Base-by-base conservation (phyloP, 495 filamentous ascomycete genomes). In the Niebla homalea region DNA sequence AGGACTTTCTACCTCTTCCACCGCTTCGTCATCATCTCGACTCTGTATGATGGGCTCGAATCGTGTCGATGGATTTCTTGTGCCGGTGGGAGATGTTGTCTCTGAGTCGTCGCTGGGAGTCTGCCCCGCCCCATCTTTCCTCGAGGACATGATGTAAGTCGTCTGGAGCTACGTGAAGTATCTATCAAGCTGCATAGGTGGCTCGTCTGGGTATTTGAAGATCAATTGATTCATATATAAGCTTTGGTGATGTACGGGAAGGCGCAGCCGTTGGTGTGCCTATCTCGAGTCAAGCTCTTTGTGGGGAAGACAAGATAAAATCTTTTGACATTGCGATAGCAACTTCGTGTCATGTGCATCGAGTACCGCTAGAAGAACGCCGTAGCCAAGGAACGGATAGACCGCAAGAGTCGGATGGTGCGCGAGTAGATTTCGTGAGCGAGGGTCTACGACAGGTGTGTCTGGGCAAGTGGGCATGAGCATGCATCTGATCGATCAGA, bases 1-100 rank as follows among this genome's bases (percentile, higher is more conserved):
- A 6, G 45, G 45, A 35, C 45, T 48, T 26, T 18, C 29, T n/a
- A 26, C 36, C 19, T 36, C 32, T 26, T 48, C 58, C 11, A 47
- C 18, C 50, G 52, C 18, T 16, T 32, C 43, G 18, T 56, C 46
- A 21, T 48, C 55, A 26, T 58, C 50, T 29, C 46, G 42, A 32
- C 57, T 56, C 40, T 59, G 53, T 3, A 49, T 57, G 19, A 64
- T 55, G 2, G 64, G 59, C 52, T 59, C 57, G 45, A 60, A 64
- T 16, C 55, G 61, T 36, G 57, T 44, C n/a, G 58, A 53, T 40
- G 54, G 54, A 42, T 57, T 55, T 51, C 60, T 48, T 42, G 43
- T 55, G 5, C 62, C 62, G 20, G 53, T 54, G 6, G 64, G 57
- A 26, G 64, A 67, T 16, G 50, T 42, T 1, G 55, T 52, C 16